Percentiles rank a stretch among this genome's conserved stretches.
These are phyloP conservation scores for thale cress (Arabidopsis thaliana) DNA, from an alignment of 345 rosid genomes.

Conservation along the genomic window TAIR10.1 NC_003070.9:415501-416000, in stretches of 20 bases:
- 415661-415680: conserved; percentile 65
- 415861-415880: conserved; percentile 50
- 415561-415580: conserved; percentile 82
- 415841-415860: conserved; percentile 35
- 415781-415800: conserved; percentile 59
- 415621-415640: conserved; percentile 91
- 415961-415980: conserved; percentile 32
- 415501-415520: conserved; percentile 60
- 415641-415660: conserved; percentile 77
- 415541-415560: conserved; percentile 60
- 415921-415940: conserved; percentile 45
- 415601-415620: conserved; percentile 87
- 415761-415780: conserved; percentile 57
- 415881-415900: conserved; percentile 51
- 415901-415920: conserved; percentile 46
- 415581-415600: conserved; percentile 77
- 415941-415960: conserved; percentile 45
- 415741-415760: conserved; percentile 69
- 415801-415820: conserved; percentile 28
- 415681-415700: background rate
- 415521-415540: conserved; percentile 54
- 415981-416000: background rate
- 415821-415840: conserved; percentile 23
- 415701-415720: background rate
- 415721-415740: conserved; percentile 6